Evolutionary conservation across 495 filamentous ascomycete genomes (phyloP), one percentile per base, ranked within the genome.

Genomic region (Aspergillus diversus): DNA sequence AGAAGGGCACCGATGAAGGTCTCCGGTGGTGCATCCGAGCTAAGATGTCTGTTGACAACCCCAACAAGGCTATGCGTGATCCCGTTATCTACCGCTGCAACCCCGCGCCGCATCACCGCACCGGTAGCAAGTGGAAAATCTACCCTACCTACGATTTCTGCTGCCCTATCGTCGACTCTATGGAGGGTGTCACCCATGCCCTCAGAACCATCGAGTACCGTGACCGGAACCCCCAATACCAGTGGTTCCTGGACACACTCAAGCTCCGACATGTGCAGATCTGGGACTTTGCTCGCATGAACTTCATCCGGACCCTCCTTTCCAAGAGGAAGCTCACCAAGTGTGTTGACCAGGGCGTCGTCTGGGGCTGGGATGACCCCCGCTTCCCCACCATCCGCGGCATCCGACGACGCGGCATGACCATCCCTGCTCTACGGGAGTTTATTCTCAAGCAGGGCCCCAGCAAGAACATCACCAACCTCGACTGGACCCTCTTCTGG

Each of bases 261-360:
- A 87, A 90, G 65, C 86, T 99, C 21, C 92, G 95, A 55, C 80
- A 86, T 63, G 95, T 98, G 12, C 87, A 97, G 75, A 90, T 98
- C 77, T 98, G 95, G 95, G 93, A 97, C 75, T 99, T 98, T 78
- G 87, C 94, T 43, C 89, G 95, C 68, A 92, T 98, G 84, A 97
- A 97, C 83, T 97, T 98, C 71, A 86, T 97, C 71, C 85, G 88
- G 32, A 97, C 93, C 1, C 83, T 97, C 61, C 84, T 97, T 3
- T 95, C 91, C 17, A 99, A 98, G 83, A 89, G 95, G 48, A 98
- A 99, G 81, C 85, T 99, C 27, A 92, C 93, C 33, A 96, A 94
- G 81, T 83, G 97, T 43, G 95, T 99, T 46, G 90, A 97, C 52
- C 77, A 84, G 55, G 93, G 92, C 46, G 81, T 84, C 56, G 95